phyloP scores from a whole-genome alignment of 495 filamentous ascomycete species.

The Penicillium manginii region DNA sequence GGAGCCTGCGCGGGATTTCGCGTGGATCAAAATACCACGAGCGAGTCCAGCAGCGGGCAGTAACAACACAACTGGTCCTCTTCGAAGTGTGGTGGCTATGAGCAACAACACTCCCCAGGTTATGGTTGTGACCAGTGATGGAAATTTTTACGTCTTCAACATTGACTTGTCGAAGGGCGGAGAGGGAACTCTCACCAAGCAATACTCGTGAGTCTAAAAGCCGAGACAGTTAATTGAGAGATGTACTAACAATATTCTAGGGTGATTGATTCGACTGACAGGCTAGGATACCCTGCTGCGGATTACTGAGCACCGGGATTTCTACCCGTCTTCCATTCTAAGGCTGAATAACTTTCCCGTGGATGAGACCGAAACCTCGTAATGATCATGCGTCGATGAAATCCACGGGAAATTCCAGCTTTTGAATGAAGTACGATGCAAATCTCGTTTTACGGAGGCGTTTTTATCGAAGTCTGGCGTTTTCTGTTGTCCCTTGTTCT shows the following conservation, averaged over 20 bases:
- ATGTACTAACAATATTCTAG: slow-evolving; percentile 28
- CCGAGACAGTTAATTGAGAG: no score
- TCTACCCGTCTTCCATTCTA: neutral
- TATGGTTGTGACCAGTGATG: slow-evolving; percentile 97
- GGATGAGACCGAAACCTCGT: neutral
- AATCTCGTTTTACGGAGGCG: neutral
- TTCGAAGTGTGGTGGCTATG: slow-evolving; percentile 92
- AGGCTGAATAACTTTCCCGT: neutral
- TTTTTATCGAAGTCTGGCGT: slow-evolving; percentile 9
- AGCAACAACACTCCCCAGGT: slow-evolving; percentile 90
- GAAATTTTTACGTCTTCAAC: slow-evolving; percentile 90
- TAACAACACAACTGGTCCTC: slow-evolving; percentile 45
- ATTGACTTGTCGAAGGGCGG: slow-evolving; percentile 95
- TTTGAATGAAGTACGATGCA: neutral
- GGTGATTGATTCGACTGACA: slow-evolving; percentile 57
- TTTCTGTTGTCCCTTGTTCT: neutral
- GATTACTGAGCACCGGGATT: slow-evolving; percentile 41
- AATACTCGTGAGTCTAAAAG: slow-evolving; percentile 71
- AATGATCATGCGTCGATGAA: no score
- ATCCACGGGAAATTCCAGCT: no score
- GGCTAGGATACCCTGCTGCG: slow-evolving; percentile 49
- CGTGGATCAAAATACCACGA: slow-evolving; percentile 92
- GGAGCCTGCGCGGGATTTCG: slow-evolving; percentile 95
- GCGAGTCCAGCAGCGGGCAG: slow-evolving; percentile 39
- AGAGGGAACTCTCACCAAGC: slow-evolving; percentile 88